Base-by-base conservation (phyloP, 768 basidiomycete genomes). In the Hericium erinaceus region DNA sequence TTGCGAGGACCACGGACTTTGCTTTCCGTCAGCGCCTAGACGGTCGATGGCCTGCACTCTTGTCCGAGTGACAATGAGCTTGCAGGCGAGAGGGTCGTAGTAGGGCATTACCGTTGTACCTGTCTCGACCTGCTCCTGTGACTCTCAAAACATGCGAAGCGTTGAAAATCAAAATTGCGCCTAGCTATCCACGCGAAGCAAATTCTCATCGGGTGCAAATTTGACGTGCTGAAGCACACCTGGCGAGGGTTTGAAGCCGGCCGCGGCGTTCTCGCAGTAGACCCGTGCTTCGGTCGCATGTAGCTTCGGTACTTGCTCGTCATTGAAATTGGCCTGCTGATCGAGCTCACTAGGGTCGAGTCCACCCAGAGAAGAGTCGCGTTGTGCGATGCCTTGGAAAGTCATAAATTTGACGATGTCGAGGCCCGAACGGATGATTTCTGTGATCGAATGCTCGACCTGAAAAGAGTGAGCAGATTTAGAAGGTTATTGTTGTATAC, bases 381-480 rank as follows among this genome's bases (percentile, higher is more conserved):
- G 64, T 63, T 80, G 74, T 0, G 70, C 70, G 8, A 80, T 62
- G 0, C 76, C 83, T 69, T 84, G 83, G 4, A 74, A 70, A 20
- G 86, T 76, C 84, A 87, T 86, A 48, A 87, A 68, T 55, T 78
- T 74, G 13, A 87, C 80, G 12, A 88, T 70, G 61, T 87, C 85
- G 40, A 86, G 73, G 5, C 77, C 75, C 8, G 77, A 74, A 62
- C 82, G 73, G 7, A 75, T 69, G n/a, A 70, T 72, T 67, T 87
- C 84, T 0, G 84, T 86, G 37, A 87, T 74, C 1, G 82, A 74
- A 59, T 89, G 85, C 67, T 87, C 85, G 16, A 87, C 84, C 75
- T 84, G 63, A 9, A 61, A 59, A 16, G 1, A 38, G 9, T 54
- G 11, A 20, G 22, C 53, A 55, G 49, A 60, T 39, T 60, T 59